Evolutionary conservation across 805 yeast genomes (phyloP).

Genomic region (Vanderwaltozyma yarrowii): DNA sequence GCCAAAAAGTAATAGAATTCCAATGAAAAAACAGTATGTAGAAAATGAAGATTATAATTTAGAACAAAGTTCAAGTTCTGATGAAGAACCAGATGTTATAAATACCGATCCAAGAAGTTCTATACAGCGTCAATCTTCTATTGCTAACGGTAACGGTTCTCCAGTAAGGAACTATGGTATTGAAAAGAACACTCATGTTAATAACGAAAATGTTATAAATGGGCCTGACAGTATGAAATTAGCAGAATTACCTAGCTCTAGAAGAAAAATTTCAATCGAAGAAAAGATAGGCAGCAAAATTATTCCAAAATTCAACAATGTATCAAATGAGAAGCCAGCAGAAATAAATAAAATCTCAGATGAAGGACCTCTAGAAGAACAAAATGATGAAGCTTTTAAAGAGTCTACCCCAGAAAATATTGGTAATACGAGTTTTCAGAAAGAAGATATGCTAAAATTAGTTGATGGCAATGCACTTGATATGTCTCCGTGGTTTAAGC

Average conservation of each 20-base stretch:
- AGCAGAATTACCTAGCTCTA: constrained; percentile 1
- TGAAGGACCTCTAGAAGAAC: background rate
- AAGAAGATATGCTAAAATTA: constrained; percentile 19
- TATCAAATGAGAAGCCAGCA: background rate
- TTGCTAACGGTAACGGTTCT: constrained; percentile 26
- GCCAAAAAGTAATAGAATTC: constrained; percentile 25
- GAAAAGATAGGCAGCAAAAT: background rate
- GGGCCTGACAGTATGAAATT: background rate
- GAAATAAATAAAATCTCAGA: background rate
- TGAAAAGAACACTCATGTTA: background rate
- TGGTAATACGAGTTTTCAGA: constrained; percentile 18
- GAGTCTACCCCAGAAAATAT: background rate
- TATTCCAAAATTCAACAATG: background rate
- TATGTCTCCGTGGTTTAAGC: constrained; percentile 15
- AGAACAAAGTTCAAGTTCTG: constrained; percentile 1
- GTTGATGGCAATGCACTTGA: constrained; percentile 17
- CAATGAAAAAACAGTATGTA: constrained; percentile 27
- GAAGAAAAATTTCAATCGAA: constrained; percentile 1
- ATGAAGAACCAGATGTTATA: background rate
- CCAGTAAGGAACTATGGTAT: constrained; percentile 18
- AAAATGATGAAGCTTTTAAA: background rate
- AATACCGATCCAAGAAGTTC: background rate
- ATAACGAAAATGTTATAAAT: background rate
- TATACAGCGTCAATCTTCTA: constrained; percentile 19
- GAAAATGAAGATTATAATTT: constrained; percentile 4